Evolutionary conservation across 805 yeast genomes (phyloP).

Genomic region (Candida anglica): DNA sequence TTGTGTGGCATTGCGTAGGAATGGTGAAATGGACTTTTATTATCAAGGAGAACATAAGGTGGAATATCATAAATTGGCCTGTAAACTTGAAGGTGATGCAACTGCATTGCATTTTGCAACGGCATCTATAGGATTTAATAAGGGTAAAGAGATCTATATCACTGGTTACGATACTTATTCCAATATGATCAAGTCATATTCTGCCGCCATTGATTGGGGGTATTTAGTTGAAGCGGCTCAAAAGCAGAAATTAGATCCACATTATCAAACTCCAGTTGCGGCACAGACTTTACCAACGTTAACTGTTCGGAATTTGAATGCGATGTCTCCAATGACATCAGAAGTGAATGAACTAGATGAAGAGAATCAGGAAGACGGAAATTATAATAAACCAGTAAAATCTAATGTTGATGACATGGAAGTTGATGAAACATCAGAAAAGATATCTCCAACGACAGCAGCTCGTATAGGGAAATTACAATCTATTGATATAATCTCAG

Average conservation of each 20-base stretch:
- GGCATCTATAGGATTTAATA: slow-evolving; percentile 52
- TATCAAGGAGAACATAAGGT: slow-evolving; percentile 63
- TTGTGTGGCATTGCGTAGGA: slow-evolving; percentile 58
- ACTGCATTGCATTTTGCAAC: slow-evolving; percentile 14
- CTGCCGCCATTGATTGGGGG: slow-evolving; percentile 53
- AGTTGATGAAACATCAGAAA: slow-evolving; percentile 7
- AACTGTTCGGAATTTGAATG: slow-evolving; percentile 26
- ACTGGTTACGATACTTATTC: slow-evolving; percentile 36
- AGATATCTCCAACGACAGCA: not conserved
- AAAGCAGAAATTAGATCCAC: slow-evolving; percentile 43
- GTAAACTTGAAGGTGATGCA: slow-evolving; percentile 20
- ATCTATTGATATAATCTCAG: slow-evolving; percentile 42
- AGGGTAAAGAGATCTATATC: slow-evolving; percentile 43
- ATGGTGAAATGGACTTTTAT: slow-evolving; percentile 58
- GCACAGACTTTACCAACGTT: slow-evolving; percentile 39
- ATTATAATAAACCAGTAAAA: too few species aligned
- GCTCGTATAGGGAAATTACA: slow-evolving; percentile 11
- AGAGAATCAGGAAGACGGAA: slow-evolving; percentile 8
- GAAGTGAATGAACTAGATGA: slow-evolving; percentile 7
- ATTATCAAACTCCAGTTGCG: slow-evolving; percentile 47
- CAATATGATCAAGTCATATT: slow-evolving; percentile 36
- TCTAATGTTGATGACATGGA: slow-evolving; percentile 13
- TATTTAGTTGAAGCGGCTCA: slow-evolving; percentile 44
- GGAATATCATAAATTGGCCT: slow-evolving; percentile 45
- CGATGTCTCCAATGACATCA: slow-evolving; percentile 18